Evolutionary conservation across 169 alveolate genomes (phyloP).

Genomic region (Cryptosporidium tyzzeri): DNA sequence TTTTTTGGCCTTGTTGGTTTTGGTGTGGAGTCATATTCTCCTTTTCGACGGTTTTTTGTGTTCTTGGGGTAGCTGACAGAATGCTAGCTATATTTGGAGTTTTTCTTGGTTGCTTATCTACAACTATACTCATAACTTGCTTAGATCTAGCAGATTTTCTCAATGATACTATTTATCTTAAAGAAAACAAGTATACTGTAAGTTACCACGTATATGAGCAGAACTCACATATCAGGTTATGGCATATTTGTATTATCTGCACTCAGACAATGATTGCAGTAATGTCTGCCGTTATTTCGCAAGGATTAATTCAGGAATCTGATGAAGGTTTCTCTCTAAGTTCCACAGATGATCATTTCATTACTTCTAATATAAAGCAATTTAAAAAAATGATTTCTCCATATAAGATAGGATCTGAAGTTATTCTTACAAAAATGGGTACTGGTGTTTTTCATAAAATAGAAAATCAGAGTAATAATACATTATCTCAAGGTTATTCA

Average conservation of each 20-base stretch:
- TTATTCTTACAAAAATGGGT: slow-evolving; percentile 38
- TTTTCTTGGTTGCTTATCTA: slow-evolving; percentile 38
- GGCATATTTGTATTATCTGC: slow-evolving; percentile 58
- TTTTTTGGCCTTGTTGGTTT: slow-evolving; percentile 76
- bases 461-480: neutral
- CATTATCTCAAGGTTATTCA: neutral
- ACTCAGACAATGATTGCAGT: slow-evolving; percentile 33
- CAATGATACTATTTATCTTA: neutral
- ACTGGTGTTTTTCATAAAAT: slow-evolving; percentile 50
- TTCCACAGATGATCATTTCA: slow-evolving; percentile 4
- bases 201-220: neutral
- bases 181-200: slow-evolving; percentile 16
- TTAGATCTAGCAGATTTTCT: slow-evolving; percentile 65
- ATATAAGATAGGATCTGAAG: slow-evolving; percentile 37
- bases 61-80: slow-evolving; percentile 53
- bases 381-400: slow-evolving; percentile 44
- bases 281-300: slow-evolving; percentile 47
- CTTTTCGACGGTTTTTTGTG: slow-evolving; percentile 56
- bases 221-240: slow-evolving; percentile 18
- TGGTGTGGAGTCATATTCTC: slow-evolving; percentile 67
- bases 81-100: slow-evolving; percentile 36
- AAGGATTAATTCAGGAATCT: slow-evolving; percentile 32
- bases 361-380: slow-evolving; percentile 21
- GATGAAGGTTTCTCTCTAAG: slow-evolving; percentile 16
- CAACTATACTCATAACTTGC: slow-evolving; percentile 25